These are phyloP conservation scores for Trichocladium uniseriatum DNA, from an alignment of 495 filamentous ascomycete genomes.

Conservation along the genomic window DNA sequence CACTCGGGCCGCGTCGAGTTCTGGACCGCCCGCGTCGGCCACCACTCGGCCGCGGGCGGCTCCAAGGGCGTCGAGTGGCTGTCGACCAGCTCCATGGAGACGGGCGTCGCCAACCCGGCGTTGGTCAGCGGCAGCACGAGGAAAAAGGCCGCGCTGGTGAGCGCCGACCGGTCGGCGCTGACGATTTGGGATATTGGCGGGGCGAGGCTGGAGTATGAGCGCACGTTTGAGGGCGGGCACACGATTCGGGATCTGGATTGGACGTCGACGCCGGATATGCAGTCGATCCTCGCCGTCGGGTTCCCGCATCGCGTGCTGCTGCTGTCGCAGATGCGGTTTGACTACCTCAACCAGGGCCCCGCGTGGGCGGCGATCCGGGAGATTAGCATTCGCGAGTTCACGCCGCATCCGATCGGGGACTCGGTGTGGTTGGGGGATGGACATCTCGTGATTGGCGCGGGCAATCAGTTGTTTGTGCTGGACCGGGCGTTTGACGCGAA, in stretches of 20 bases:
- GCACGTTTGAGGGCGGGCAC: constrained; percentile 62
- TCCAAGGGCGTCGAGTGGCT: constrained; percentile 63
- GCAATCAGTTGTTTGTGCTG: constrained; percentile 87
- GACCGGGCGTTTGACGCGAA: constrained; percentile 61
- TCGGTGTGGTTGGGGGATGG: constrained; percentile 83
- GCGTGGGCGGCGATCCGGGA: constrained; percentile 83
- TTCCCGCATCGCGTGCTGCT: constrained; percentile 78
- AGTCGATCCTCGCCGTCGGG: constrained; percentile 85
- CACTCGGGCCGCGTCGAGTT: constrained; percentile 65
- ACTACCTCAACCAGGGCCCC: constrained; percentile 82
- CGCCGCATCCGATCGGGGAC: constrained; percentile 87
- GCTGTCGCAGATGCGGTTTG: constrained; percentile 86
- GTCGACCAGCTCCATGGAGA: constrained; percentile 72
- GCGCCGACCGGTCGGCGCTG: constrained; percentile 59
- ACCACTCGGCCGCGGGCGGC: constrained; percentile 19
- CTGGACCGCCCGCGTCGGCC: constrained; percentile 74
- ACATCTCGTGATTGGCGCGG: constrained; percentile 75
- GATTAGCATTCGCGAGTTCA: constrained; percentile 70
- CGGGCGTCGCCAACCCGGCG: constrained; percentile 61
- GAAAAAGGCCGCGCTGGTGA: constrained; percentile 78
- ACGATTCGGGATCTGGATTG: constrained; percentile 83
- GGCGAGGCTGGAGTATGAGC: constrained; percentile 69
- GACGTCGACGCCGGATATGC: constrained; percentile 85
- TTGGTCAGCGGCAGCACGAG: constrained; percentile 80
- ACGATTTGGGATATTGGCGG: constrained; percentile 89